These are phyloP conservation scores for Fragaria iinumae DNA, from an alignment of 306 rosid genomes.

Conservation along the genomic window DNA sequence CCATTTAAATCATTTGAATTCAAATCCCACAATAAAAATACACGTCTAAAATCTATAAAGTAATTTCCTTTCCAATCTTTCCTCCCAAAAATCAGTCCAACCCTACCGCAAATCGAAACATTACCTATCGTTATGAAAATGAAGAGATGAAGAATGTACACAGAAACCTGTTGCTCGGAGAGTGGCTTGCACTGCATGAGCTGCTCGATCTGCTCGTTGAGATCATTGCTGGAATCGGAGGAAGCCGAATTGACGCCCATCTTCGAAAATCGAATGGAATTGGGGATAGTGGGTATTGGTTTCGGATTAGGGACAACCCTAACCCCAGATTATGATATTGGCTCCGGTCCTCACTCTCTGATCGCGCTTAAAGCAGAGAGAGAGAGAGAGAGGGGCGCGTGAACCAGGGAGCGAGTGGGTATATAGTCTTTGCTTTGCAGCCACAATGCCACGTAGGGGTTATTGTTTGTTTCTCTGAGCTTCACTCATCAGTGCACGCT, in stretches of 20 bases:
- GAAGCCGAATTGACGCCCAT: constrained; percentile 74
- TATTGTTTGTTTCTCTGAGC: too few species aligned
- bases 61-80: not conserved
- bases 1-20: not conserved
- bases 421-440: not conserved
- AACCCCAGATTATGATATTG: constrained; percentile 28
- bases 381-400: constrained; percentile 41
- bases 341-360: constrained; percentile 23
- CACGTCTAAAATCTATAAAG: too few species aligned
- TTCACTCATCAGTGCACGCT: too few species aligned
- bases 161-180: constrained; percentile 81
- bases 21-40: not conserved
- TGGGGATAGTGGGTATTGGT: not conserved
- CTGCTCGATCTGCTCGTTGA: constrained; percentile 98
- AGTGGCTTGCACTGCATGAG: constrained; percentile 99
- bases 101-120: not conserved
- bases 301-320: constrained; percentile 32
- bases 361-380: constrained; percentile 19
- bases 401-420: constrained; percentile 28
- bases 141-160: not conserved
- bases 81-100: not conserved
- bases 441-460: not conserved
- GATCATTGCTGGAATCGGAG: constrained; percentile 54
- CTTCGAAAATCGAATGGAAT: constrained; percentile 21
- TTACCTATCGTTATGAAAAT: constrained; percentile 1